Conservation (phyloP, 129 eudicot species). For the Flaveria sonorensis region DNA sequence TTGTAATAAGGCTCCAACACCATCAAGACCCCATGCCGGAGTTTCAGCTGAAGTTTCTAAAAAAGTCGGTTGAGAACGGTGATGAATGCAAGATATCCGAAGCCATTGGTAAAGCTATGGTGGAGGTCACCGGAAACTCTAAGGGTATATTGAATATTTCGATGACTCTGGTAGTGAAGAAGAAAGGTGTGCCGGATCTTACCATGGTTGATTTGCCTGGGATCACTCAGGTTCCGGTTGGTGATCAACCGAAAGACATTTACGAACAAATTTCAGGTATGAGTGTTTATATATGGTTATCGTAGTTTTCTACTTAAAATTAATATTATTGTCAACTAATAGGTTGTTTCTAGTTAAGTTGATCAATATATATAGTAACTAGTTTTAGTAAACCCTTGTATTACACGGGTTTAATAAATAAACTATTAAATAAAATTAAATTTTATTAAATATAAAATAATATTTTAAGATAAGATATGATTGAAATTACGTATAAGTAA, state of each 20-base stretch:
- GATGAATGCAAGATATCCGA: slow-evolving; percentile 20
- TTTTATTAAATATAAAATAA: too few species aligned
- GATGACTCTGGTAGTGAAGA: slow-evolving; percentile 30
- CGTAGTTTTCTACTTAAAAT: too few species aligned
- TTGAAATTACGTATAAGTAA: too few species aligned
- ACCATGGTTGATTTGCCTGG: slow-evolving; percentile 49
- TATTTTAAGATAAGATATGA: too few species aligned
- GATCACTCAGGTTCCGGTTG: slow-evolving; percentile 45
- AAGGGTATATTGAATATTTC: slow-evolving; percentile 39
- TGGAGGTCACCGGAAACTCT: slow-evolving; percentile 36
- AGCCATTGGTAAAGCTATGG: slow-evolving; percentile 32
- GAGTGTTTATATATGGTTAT: too few species aligned
- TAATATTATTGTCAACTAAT: too few species aligned
- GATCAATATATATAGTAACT: too few species aligned
- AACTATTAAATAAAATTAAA: too few species aligned
- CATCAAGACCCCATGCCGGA: slow-evolving; percentile 13
- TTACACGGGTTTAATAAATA: too few species aligned
- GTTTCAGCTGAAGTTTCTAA: slow-evolving; percentile 29
- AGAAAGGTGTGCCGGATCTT: slow-evolving; percentile 40
- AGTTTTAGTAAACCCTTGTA: too few species aligned
- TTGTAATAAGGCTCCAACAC: slow-evolving; percentile 41
- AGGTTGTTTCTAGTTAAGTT: too few species aligned
- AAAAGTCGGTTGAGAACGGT: slow-evolving; percentile 11
- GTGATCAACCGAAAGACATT: slow-evolving; percentile 45
- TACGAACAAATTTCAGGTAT: slow-evolving; percentile 38